Percentiles rank a stretch among this genome's conserved stretches.
These are phyloP conservation scores for Cicer yamashitae DNA, from an alignment of 306 rosid genomes.

Conservation along the genomic window DNA sequence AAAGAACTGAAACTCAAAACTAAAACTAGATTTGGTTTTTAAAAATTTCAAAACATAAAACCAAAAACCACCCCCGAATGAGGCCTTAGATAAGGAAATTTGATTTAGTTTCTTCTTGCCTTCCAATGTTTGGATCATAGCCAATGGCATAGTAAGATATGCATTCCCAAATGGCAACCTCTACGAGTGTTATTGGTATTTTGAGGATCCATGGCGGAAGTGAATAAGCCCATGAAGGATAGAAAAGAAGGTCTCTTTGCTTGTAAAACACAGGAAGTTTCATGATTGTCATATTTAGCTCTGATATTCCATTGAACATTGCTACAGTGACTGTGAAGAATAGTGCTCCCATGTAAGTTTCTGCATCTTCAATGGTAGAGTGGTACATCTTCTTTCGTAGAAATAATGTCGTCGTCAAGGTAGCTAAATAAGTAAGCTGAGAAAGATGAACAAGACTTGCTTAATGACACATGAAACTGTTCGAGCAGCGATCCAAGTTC, in stretches of 20 bases:
- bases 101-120: constrained; percentile 48
- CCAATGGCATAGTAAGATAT: constrained; percentile 73
- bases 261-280: constrained; percentile 84
- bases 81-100: background rate
- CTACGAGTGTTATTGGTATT: constrained; percentile 66
- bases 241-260: constrained; percentile 81
- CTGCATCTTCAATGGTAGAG: constrained; percentile 58
- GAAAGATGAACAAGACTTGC: constrained; percentile 21
- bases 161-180: constrained; percentile 72
- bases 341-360: constrained; percentile 67
- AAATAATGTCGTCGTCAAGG: constrained; percentile 61
- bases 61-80: too few species aligned
- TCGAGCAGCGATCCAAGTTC: too few species aligned
- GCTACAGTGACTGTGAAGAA: constrained; percentile 66
- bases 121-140: constrained; percentile 66
- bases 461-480: background rate
- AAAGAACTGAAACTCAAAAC: background rate
- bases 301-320: constrained; percentile 80
- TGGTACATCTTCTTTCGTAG: constrained; percentile 61
- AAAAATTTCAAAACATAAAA: too few species aligned
- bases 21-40: too few species aligned
- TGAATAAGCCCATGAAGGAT: constrained; percentile 84
- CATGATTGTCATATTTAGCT: constrained; percentile 65
- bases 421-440: constrained; percentile 63
- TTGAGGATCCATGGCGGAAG: constrained; percentile 76